A percentile compares a stretch with the other conserved stretches of the same genome.
Conservation (phyloP, 2,329 filamentous ascomycete species). For the Ceratocystiopsis brevicomis region DNA sequence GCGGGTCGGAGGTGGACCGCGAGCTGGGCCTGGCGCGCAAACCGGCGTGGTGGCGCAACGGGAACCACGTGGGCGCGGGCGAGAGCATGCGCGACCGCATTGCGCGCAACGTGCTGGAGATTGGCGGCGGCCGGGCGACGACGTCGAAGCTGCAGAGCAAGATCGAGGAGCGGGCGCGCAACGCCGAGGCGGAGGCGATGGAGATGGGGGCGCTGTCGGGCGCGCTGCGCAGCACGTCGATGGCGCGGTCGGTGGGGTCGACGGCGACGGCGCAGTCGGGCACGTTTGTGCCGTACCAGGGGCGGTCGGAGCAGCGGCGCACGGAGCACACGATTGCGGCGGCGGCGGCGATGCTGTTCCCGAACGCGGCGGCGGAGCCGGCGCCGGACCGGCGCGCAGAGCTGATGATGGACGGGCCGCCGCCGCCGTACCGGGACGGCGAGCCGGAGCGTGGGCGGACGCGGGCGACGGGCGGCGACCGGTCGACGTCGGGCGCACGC, state of each 20-base stretch:
- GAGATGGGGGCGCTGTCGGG: slow-evolving; percentile 16
- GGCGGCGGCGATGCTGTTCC: slow-evolving; percentile 30
- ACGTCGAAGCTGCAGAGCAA: slow-evolving; percentile 21
- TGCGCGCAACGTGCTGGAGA: slow-evolving; percentile 33
- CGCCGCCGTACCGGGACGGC: slow-evolving; percentile 20
- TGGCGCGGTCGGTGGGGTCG: not conserved
- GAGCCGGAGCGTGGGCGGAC: slow-evolving; percentile 10
- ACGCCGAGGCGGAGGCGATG: slow-evolving; percentile 6
- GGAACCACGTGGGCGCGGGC: slow-evolving; percentile 19
- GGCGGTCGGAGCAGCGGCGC: slow-evolving; percentile 26
- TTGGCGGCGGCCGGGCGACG: slow-evolving; percentile 29
- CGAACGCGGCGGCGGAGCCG: slow-evolving; percentile 13
- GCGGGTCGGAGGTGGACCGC: slow-evolving; percentile 35
- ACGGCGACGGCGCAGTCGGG: slow-evolving; percentile 2
- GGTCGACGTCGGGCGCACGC: slow-evolving; percentile 18
- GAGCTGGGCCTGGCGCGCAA: slow-evolving; percentile 42
- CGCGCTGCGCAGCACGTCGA: slow-evolving; percentile 6
- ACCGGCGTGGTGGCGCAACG: slow-evolving; percentile 47
- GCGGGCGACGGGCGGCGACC: slow-evolving; percentile 1
- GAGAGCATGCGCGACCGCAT: slow-evolving; percentile 32
- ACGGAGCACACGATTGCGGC: slow-evolving; percentile 24
- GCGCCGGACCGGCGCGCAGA: slow-evolving; percentile 19
- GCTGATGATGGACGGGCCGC: slow-evolving; percentile 24
- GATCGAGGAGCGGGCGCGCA: slow-evolving; percentile 15
- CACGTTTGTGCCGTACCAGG: slow-evolving; percentile 16